A percentile compares a stretch with the other conserved stretches of the same genome.
Evolutionary conservation across 2,329 filamentous ascomycete genomes (phyloP).

Genomic region (Hypoxylon sp.): DNA sequence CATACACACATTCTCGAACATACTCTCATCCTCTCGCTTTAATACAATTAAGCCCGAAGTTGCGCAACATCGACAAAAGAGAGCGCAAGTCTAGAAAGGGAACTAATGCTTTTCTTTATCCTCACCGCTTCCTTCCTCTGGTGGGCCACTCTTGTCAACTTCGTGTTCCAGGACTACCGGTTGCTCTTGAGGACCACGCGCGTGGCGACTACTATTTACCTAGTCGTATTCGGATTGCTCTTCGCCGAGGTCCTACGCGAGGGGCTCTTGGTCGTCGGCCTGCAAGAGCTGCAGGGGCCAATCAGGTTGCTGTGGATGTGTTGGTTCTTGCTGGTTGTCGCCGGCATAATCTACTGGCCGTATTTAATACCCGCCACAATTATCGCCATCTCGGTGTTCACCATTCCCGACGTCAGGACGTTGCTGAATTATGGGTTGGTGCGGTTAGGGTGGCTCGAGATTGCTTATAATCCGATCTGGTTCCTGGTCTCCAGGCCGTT

Average conservation of each 20-base stretch:
- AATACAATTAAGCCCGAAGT: too few relatives aligned
- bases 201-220: conserved; percentile 45
- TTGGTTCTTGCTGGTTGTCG: conserved; percentile 45
- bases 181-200: conserved; percentile 45
- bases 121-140: conserved; percentile 42
- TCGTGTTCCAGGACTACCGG: conserved; percentile 42
- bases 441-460: conserved; percentile 39
- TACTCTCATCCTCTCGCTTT: neutral
- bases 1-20: neutral
- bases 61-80: neutral
- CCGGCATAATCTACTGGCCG: conserved; percentile 39
- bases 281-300: neutral
- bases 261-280: conserved; percentile 43
- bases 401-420: conserved; percentile 30
- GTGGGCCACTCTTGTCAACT: conserved; percentile 45
- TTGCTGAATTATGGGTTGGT: conserved; percentile 46
- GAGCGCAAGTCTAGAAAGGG: neutral
- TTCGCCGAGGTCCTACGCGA: conserved; percentile 42
- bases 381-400: conserved; percentile 31
- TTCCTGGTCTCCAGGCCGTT: conserved; percentile 11
- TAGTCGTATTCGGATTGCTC: conserved; percentile 46
- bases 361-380: conserved; percentile 37
- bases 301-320: neutral
- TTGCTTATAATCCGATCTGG: conserved; percentile 38
- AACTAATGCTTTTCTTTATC: conserved; percentile 43